Evolutionary conservation across 495 filamentous ascomycete species (phyloP).

Genomic region (Xylaria scruposa): DNA sequence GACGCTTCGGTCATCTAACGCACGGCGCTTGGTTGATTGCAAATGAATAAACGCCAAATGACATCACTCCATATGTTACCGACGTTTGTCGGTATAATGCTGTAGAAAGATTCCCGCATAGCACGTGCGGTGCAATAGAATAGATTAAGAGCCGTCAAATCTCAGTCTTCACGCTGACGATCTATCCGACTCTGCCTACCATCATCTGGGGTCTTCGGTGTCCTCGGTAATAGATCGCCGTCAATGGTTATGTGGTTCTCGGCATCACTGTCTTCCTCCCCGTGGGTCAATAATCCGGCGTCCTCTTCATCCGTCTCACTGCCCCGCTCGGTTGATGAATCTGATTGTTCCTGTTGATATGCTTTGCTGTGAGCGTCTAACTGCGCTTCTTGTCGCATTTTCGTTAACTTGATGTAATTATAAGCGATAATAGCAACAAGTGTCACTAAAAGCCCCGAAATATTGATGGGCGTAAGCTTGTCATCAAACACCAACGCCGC

Average conservation of each 20-base stretch:
- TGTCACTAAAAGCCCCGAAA: constrained; percentile 86
- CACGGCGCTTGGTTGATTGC: background rate
- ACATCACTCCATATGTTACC: background rate
- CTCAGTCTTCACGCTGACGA: constrained; percentile 36
- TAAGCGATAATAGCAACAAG: constrained; percentile 86
- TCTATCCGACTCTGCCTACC: constrained; percentile 35
- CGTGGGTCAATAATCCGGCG: constrained; percentile 36
- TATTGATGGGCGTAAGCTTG: constrained; percentile 84
- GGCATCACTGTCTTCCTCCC: constrained; percentile 42
- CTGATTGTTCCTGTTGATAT: constrained; percentile 36
- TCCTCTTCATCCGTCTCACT: constrained; percentile 43
- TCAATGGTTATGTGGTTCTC: constrained; percentile 42
- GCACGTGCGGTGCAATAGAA: constrained; percentile 9
- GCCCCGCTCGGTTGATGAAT: constrained; percentile 36
- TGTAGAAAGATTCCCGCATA: constrained; percentile 6
- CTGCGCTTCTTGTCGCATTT: constrained; percentile 79
- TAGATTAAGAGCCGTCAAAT: constrained; percentile 13
- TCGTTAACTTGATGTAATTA: constrained; percentile 91
- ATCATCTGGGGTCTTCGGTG: constrained; percentile 30
- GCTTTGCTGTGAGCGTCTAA: constrained; percentile 47
- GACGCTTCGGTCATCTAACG: background rate
- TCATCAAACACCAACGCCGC: constrained; percentile 91
- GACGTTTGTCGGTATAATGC: constrained; percentile 15
- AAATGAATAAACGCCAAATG: background rate
- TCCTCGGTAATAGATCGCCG: constrained; percentile 41